Conservation (phyloP, 352 stramenopile species). For the Globisporangium recalcitrans region DNA sequence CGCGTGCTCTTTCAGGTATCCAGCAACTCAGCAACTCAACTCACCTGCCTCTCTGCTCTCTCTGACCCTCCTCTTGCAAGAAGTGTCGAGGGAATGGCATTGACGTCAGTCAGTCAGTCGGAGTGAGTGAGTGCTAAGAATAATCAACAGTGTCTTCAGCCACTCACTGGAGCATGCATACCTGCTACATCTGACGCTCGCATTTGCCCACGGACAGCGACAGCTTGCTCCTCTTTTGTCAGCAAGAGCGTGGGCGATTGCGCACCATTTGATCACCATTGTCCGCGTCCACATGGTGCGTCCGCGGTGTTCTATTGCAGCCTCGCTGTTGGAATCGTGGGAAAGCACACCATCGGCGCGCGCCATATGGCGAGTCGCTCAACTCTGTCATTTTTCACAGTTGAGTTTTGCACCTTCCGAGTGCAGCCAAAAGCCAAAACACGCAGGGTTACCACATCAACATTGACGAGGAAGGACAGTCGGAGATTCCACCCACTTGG, state of each 20-base stretch:
- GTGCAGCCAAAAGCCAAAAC: background rate
- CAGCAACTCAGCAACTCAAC: background rate
- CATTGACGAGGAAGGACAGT: background rate
- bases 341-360: background rate
- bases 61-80: background rate
- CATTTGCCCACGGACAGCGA: no score
- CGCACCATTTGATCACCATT: no score
- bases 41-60: background rate
- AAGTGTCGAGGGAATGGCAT: no score
- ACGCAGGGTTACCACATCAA: background rate
- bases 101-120: background rate
- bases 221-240: no score
- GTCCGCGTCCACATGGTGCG: background rate
- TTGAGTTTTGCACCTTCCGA: no score
- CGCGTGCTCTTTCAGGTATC: background rate
- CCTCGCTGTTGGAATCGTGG: no score
- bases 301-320: background rate
- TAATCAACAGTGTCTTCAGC: no score
- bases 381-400: background rate
- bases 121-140: background rate
- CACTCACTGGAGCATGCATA: no score
- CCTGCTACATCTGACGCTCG: no score
- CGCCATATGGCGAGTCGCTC: background rate
- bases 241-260: no score
- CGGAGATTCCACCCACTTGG: slow-evolving; percentile 16